phyloP scores from a whole-genome alignment of 169 alveolate species.

The Eimeria necatrix region DNA sequence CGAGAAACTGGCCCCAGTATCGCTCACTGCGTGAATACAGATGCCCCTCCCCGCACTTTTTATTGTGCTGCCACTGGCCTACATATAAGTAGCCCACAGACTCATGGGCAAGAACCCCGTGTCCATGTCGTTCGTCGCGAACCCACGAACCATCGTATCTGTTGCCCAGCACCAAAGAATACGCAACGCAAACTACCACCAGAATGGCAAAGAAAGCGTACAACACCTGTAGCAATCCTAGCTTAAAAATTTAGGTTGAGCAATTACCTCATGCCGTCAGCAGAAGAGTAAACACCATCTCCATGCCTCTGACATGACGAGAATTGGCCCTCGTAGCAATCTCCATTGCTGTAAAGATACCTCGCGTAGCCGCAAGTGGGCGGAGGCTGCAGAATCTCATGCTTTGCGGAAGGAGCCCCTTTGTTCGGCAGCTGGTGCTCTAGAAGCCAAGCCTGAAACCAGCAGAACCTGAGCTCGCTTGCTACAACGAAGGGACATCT shows the following conservation, averaged over 20 bases:
- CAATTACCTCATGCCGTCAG: constrained; percentile 74
- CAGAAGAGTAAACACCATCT: constrained; percentile 76
- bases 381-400: constrained; percentile 57
- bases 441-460: constrained; percentile 72
- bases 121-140: constrained; percentile 79
- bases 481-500: not conserved
- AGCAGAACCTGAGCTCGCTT: not conserved
- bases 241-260: not conserved
- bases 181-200: not conserved
- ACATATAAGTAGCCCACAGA: constrained; percentile 70
- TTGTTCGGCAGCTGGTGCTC: constrained; percentile 79
- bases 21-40: constrained; percentile 69
- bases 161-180: constrained; percentile 6
- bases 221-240: not conserved
- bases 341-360: constrained; percentile 74
- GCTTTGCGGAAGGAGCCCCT: constrained; percentile 52
- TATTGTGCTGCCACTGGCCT: constrained; percentile 81
- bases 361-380: constrained; percentile 69
- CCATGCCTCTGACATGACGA: constrained; percentile 77
- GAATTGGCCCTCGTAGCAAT: constrained; percentile 80
- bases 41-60: constrained; percentile 80
- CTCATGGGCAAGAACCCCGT: constrained; percentile 79
- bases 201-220: not conserved
- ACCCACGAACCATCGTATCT: constrained; percentile 83
- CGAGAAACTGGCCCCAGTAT: constrained; percentile 80